Evolutionary conservation across 1,284 basidiomycete species (phyloP).

Genomic region (Baeospora myosura): DNA sequence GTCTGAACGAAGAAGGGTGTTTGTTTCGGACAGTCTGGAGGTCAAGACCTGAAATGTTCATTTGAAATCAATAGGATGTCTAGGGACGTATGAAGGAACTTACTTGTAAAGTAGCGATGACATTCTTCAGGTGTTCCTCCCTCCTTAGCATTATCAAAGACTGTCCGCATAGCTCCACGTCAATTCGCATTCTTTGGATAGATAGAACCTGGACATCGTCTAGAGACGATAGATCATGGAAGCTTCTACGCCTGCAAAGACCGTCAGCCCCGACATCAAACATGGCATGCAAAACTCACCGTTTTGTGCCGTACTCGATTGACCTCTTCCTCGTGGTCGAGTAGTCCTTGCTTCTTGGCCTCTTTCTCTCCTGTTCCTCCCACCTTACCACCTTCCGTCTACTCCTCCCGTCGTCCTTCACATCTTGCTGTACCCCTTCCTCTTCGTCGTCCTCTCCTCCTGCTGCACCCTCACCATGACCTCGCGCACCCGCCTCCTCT

Average conservation of each 20-base stretch:
- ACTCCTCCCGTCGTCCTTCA: no score
- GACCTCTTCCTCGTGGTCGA: conserved; percentile 1
- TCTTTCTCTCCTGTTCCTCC: background rate
- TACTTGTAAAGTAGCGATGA: conserved; percentile 38
- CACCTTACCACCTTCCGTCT: no score
- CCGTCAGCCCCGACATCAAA: conserved; percentile 7
- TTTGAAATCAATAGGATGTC: conserved; percentile 1
- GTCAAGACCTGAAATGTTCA: conserved; percentile 39
- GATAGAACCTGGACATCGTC: conserved; percentile 39
- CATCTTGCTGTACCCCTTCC: no score
- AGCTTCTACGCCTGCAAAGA: conserved; percentile 47
- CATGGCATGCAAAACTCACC: background rate
- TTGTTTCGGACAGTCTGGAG: conserved; percentile 42
- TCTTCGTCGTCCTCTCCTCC: no score
- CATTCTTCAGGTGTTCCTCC: conserved; percentile 45
- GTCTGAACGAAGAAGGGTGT: conserved; percentile 45
- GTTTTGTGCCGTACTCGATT: conserved; percentile 2
- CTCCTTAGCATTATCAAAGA: conserved; percentile 59
- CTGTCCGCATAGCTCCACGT: conserved; percentile 72
- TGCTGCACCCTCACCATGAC: background rate
- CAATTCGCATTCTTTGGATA: conserved; percentile 60
- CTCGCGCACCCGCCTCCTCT: conserved; percentile 8
- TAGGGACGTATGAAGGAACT: conserved; percentile 5
- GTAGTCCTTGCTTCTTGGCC: conserved; percentile 3
- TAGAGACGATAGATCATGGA: conserved; percentile 47